These are phyloP conservation scores for Cercospora janseana DNA, from an alignment of 2,329 filamentous ascomycete genomes.

Conservation along the genomic window DNA sequence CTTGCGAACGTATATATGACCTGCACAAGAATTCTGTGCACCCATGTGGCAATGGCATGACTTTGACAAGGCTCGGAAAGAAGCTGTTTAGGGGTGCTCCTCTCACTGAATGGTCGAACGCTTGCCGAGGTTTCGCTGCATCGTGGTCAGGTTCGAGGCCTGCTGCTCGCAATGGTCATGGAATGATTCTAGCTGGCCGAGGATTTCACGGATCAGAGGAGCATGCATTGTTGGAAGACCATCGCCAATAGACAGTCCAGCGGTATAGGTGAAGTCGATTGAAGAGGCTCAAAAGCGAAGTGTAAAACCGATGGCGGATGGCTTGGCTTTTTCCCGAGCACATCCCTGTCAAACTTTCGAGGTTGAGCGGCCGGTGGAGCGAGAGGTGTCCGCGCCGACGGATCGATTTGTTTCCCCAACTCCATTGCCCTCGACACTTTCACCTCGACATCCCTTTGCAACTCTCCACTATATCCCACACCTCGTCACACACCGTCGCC, in stretches of 20 bases:
- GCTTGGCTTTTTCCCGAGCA: background rate
- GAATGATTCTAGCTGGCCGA: no score
- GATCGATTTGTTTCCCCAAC: conserved; percentile 1
- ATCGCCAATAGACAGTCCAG: background rate
- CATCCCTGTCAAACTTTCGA: conserved; percentile 7
- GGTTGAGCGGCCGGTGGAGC: conserved; percentile 4
- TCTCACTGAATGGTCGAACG: no score
- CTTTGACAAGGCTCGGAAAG: no score
- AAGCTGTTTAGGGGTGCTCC: no score
- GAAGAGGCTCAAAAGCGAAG: no score
- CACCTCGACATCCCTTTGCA: background rate
- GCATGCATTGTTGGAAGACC: background rate
- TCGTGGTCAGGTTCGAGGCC: no score
- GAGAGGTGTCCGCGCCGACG: no score
- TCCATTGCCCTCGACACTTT: conserved; percentile 4
- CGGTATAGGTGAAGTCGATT: background rate
- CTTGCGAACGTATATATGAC: no score
- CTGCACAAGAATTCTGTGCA: no score
- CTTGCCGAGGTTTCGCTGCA: no score
- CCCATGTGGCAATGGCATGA: no score
- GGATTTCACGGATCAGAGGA: background rate
- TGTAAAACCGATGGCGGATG: background rate
- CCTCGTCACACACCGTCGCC: conserved; percentile 37
- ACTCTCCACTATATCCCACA: background rate
- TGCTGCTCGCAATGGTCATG: no score